A percentile compares a stretch with the other conserved stretches of the same genome.
Evolutionary conservation across 768 basidiomycete species (phyloP).

Genomic region (Tubosaeta brunneosetosa): DNA sequence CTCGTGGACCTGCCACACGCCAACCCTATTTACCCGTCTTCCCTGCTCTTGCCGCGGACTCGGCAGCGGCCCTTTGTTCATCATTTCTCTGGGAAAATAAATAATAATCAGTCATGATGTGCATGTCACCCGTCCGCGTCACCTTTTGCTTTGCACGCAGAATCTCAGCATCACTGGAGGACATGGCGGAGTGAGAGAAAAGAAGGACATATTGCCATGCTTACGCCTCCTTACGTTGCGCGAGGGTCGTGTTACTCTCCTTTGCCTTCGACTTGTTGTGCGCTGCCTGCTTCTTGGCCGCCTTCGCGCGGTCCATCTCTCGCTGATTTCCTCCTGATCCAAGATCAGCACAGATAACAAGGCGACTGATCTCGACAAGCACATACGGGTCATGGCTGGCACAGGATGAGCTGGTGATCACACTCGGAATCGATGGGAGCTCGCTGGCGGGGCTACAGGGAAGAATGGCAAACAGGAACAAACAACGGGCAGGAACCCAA

Average conservation of each 20-base stretch:
- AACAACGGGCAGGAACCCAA: constrained; percentile 13
- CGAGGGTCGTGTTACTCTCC: constrained; percentile 58
- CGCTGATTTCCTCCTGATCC: constrained; percentile 75
- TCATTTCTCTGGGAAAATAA: constrained; percentile 43
- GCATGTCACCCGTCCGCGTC: constrained; percentile 13
- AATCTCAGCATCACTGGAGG: constrained; percentile 65
- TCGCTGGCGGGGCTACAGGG: not conserved
- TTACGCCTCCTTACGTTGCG: constrained; percentile 74
- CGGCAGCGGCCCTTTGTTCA: constrained; percentile 40
- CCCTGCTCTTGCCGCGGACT: constrained; percentile 10
- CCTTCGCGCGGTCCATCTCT: constrained; percentile 66
- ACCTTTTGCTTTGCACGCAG: constrained; percentile 80
- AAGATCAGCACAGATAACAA: constrained; percentile 8
- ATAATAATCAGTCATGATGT: constrained; percentile 3
- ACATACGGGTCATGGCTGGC: constrained; percentile 53
- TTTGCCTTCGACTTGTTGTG: constrained; percentile 58
- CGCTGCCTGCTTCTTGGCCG: constrained; percentile 64
- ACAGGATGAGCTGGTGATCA: not conserved
- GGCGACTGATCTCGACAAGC: not conserved
- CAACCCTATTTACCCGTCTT: constrained; percentile 35
- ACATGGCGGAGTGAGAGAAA: constrained; percentile 23
- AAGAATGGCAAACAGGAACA: constrained; percentile 20
- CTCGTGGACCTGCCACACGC: constrained; percentile 17
- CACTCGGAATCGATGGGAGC: constrained; percentile 7
- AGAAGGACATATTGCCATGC: constrained; percentile 30